Percentiles rank a stretch among this genome's conserved stretches.
phyloP scores from a whole-genome alignment of 495 filamentous ascomycete genomes.

The Umbilicaria muhlenbergii region DNA sequence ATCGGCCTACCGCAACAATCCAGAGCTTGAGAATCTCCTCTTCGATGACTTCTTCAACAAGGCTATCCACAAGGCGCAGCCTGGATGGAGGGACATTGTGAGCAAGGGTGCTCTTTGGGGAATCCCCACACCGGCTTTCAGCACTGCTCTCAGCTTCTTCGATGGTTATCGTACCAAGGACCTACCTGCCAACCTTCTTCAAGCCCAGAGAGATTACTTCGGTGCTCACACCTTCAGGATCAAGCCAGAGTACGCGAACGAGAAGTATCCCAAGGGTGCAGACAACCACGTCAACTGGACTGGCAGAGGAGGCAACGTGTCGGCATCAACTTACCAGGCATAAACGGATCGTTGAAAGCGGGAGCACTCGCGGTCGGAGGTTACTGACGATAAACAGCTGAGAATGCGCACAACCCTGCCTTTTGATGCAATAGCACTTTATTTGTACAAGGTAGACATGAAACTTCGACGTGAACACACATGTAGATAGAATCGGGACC shows the following conservation, averaged over 20 bases:
- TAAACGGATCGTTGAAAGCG: slow-evolving; percentile 29
- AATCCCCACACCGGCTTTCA: slow-evolving; percentile 90
- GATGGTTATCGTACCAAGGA: slow-evolving; percentile 93
- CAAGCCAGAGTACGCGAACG: slow-evolving; percentile 79
- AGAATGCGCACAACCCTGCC: too few species aligned
- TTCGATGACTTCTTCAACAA: slow-evolving; percentile 99
- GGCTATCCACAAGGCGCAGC: slow-evolving; percentile 92
- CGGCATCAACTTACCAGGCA: slow-evolving; percentile 91
- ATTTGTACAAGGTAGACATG: too few species aligned
- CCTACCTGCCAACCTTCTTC: slow-evolving; percentile 91
- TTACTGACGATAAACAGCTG: too few species aligned
- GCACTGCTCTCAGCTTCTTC: slow-evolving; percentile 92
- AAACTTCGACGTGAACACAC: too few species aligned
- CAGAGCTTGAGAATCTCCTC: slow-evolving; percentile 92
- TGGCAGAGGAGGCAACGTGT: slow-evolving; percentile 89
- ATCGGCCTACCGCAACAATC: slow-evolving; percentile 82
- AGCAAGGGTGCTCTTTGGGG: slow-evolving; percentile 83
- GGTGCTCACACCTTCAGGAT: slow-evolving; percentile 96
- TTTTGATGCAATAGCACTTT: too few species aligned
- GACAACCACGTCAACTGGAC: slow-evolving; percentile 99
- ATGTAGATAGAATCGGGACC: too few species aligned
- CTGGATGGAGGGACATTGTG: slow-evolving; percentile 90
- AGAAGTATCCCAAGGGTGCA: slow-evolving; percentile 70
- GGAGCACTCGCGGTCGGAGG: too few species aligned
- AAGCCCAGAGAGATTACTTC: slow-evolving; percentile 99